phyloP scores from a whole-genome alignment of 176 grass and related monocot genomes.

The Neostapfia colusana region DNA sequence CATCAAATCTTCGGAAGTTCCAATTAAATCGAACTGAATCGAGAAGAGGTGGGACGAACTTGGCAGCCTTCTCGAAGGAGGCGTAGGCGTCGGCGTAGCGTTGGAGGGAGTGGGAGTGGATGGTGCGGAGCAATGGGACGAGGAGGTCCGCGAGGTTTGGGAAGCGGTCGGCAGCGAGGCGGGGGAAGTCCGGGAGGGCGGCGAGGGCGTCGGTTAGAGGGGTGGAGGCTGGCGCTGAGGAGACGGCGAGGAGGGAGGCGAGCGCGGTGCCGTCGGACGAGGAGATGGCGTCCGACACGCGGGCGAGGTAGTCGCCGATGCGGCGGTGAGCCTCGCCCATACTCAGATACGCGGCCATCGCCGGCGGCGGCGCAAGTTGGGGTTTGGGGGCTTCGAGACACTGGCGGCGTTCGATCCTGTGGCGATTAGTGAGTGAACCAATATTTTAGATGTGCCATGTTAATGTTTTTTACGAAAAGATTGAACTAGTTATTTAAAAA shows the following conservation, averaged over 20 bases:
- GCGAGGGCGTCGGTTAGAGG: constrained; percentile 69
- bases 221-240: constrained; percentile 51
- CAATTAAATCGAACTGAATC: neutral
- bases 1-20: constrained; percentile 3
- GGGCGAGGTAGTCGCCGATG: constrained; percentile 61
- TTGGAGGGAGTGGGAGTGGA: constrained; percentile 64
- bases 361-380: constrained; percentile 12
- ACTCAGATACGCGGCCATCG: constrained; percentile 61
- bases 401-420: constrained; percentile 18
- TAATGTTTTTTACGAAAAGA: too few relatives aligned
- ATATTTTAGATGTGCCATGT: neutral
- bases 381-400: constrained; percentile 9
- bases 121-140: constrained; percentile 57
- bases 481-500: too few relatives aligned
- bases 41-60: constrained; percentile 34
- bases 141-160: constrained; percentile 70
- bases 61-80: constrained; percentile 82
- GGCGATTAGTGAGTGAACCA: neutral
- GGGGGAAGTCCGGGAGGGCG: constrained; percentile 59
- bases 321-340: constrained; percentile 89
- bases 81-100: constrained; percentile 80
- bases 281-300: constrained; percentile 56
- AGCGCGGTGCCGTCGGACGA: constrained; percentile 47
- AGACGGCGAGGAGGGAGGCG: constrained; percentile 56
- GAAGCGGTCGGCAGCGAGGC: constrained; percentile 54